Conservation (phyloP, 371 early-diverging fungal genomes). For the Funneliformis caledonium region DNA sequence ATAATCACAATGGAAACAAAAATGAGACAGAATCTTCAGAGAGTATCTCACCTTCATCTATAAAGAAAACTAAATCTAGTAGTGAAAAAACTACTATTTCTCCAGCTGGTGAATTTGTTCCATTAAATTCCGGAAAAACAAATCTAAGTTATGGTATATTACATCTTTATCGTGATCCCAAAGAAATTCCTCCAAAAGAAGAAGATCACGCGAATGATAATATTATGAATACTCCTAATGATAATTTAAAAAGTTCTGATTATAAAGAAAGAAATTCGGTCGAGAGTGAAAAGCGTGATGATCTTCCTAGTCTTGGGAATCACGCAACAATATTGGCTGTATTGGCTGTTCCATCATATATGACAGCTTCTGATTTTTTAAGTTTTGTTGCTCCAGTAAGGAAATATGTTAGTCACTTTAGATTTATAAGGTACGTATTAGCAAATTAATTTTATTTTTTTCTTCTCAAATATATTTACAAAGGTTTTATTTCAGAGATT, state of each 20-base stretch:
- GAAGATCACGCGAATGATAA: background rate
- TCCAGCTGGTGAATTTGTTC: constrained; percentile 32
- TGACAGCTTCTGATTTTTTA: constrained; percentile 85
- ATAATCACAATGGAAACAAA: background rate
- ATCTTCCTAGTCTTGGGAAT: constrained; percentile 5
- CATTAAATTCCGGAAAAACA: constrained; percentile 31
- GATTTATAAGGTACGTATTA: constrained; percentile 64
- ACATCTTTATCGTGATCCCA: constrained; percentile 38
- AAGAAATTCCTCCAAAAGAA: background rate
- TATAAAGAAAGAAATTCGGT: background rate
- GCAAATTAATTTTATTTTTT: constrained; percentile 30
- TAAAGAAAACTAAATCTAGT: background rate
- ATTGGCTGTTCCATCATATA: constrained; percentile 86
- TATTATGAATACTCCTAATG: background rate
- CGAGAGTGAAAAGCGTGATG: background rate
- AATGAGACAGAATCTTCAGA: background rate
- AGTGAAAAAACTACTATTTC: background rate
- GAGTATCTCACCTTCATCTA: background rate
- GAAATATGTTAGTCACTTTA: constrained; percentile 62
- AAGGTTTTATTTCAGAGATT: constrained; percentile 57
- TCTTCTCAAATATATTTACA: background rate
- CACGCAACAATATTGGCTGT: constrained; percentile 57
- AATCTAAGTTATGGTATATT: constrained; percentile 38
- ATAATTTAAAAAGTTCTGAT: background rate
- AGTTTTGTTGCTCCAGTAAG: constrained; percentile 73